phyloP scores from a whole-genome alignment of 306 rosid genomes.

The Senna tora region DNA sequence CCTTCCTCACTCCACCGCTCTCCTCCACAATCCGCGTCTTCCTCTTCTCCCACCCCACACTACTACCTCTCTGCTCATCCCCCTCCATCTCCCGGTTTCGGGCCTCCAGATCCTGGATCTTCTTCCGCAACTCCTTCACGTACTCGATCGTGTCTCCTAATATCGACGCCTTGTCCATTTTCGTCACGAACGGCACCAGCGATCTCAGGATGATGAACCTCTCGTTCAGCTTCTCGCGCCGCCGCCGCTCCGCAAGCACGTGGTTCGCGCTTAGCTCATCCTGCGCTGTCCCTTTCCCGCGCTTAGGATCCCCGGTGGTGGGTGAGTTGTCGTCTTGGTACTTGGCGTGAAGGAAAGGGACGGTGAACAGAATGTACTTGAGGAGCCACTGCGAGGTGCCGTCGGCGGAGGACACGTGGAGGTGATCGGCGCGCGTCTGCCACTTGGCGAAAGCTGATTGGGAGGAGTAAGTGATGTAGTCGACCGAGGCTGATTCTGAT shows the following conservation, averaged over 20 bases:
- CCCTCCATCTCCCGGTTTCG: constrained; percentile 55
- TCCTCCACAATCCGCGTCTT: constrained; percentile 80
- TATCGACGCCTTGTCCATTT: constrained; percentile 94
- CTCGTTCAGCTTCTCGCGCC: constrained; percentile 83
- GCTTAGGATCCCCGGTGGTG: constrained; percentile 26
- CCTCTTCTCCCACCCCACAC: constrained; percentile 54
- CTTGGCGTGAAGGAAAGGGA: constrained; percentile 78
- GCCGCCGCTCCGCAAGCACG: constrained; percentile 82
- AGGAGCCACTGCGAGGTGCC: constrained; percentile 69
- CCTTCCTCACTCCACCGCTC: constrained; percentile 39
- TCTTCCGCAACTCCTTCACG: constrained; percentile 69
- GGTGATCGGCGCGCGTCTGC: constrained; percentile 35
- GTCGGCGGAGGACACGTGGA: constrained; percentile 33
- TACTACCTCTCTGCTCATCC: constrained; percentile 46
- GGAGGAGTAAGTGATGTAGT: constrained; percentile 43
- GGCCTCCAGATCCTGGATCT: constrained; percentile 78
- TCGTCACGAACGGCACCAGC: constrained; percentile 82
- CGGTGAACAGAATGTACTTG: constrained; percentile 66
- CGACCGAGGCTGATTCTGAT: constrained; percentile 41
- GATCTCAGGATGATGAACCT: constrained; percentile 83
- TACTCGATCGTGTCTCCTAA: constrained; percentile 95
- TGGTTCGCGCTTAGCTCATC: constrained; percentile 86
- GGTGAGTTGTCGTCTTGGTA: constrained; percentile 54
- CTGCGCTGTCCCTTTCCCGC: constrained; percentile 61
- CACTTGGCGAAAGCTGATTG: constrained; percentile 74